Conservation (phyloP, 495 filamentous ascomycete species). For the Penicillium coffeae region DNA sequence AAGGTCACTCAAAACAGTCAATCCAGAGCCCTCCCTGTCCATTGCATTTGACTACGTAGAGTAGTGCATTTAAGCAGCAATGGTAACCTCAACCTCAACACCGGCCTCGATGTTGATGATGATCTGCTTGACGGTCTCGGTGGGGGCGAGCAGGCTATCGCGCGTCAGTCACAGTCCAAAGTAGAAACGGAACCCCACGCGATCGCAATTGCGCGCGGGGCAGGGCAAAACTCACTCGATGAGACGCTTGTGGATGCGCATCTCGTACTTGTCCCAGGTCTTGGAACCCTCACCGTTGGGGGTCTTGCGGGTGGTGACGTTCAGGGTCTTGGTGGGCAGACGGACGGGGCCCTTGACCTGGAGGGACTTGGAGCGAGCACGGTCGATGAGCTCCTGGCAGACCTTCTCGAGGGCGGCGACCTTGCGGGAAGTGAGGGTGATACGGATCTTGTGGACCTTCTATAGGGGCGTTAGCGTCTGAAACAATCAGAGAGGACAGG, state of each 20-base stretch:
- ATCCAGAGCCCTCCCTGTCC: conserved; percentile 21
- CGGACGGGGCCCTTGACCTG: conserved; percentile 98
- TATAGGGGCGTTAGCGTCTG: conserved; percentile 30
- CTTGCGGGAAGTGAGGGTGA: conserved; percentile 93
- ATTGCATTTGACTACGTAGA: conserved; percentile 10
- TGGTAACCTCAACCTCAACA: conserved; percentile 99
- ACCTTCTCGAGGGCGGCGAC: conserved; percentile 96
- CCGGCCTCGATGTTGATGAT: conserved; percentile 99
- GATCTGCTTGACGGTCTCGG: conserved; percentile 99
- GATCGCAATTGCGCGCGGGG: too few relatives aligned
- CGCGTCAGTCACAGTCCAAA: conserved; percentile 5
- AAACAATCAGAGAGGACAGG: not conserved
- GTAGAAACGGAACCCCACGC: too few relatives aligned
- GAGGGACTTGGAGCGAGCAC: conserved; percentile 96
- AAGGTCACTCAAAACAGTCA: conserved; percentile 6
- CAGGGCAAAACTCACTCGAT: conserved; percentile 69
- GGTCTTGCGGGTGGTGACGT: conserved; percentile 94
- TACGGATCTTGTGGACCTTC: conserved; percentile 98
- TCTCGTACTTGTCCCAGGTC: conserved; percentile 99
- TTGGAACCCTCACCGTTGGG: conserved; percentile 99
- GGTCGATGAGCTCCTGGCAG: conserved; percentile 95
- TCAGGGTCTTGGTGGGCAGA: conserved; percentile 94
- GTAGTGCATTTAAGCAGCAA: conserved; percentile 74
- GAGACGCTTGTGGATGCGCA: conserved; percentile 98
- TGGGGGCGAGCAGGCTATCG: conserved; percentile 84